Base-by-base conservation (phyloP, 768 basidiomycete species). In the Lentinus tigrinus region DNA sequence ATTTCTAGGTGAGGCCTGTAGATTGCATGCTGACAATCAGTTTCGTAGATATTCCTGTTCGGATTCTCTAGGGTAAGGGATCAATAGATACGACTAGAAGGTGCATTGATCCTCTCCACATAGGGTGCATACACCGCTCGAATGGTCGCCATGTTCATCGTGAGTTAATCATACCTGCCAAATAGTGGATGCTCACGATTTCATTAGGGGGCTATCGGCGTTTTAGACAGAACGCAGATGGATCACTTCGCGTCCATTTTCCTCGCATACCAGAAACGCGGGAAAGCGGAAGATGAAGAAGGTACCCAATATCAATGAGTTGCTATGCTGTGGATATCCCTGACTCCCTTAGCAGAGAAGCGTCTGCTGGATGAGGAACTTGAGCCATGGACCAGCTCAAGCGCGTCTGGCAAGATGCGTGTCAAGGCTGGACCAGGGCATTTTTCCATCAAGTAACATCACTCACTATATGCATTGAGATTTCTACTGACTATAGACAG, bases 81-180 rank as follows among this genome's bases (percentile, higher is more conserved):
- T 14, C 23, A n/a, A 19, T 42, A 9, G 8, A n/a, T 17, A 10
- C 27, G 4, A n/a, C 8, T 24, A 8, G n/a, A 36, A 11, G 24
- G 10, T 21, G 21, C 11, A 53, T 19, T 24, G 7, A 7, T 46
- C 46, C 19, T 31, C 3, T 31, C 6, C 24, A 19, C 36, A 36
- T 55, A 88, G 87, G 89, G 88, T 5, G 89, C 87, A 60, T 91
- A 89, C 67, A 89, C 89, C 0, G 89, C 80, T 6, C 78, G 89
- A 31, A 89, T 88, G 85, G 77, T 88, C 9, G 87, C 86, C 8
- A 79, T 79, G 75, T 81, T 90, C 64, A 85, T 89, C 57, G 86
- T 86, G 63, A 36, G 80, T 65, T 34, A 51, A 36, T 19, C n/a
- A 5, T 21, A 43, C 21, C 8, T 9, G 17, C 6, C 17, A 36